Base-by-base conservation (phyloP, 139 green algal species). In the Chara braunii region DNA sequence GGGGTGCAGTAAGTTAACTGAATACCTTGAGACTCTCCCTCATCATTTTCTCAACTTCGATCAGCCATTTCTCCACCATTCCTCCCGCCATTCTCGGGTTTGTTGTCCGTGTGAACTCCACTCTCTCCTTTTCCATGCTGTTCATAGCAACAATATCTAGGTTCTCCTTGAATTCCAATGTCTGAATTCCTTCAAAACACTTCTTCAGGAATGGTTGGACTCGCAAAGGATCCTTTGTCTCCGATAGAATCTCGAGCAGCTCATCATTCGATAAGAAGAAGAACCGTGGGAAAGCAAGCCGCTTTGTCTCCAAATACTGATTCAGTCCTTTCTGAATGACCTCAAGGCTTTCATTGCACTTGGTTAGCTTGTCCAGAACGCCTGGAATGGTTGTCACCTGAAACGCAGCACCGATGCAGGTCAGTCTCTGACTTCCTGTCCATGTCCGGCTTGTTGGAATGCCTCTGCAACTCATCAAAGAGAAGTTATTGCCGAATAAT, bases 251-350 rank as follows among this genome's bases (percentile, higher is more conserved):
- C 78, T 89, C 84, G 2, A 89, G 78, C 67, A 89, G 75, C 77
- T 86, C 77, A 55, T 88, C 83, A 68, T 90, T 90, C 29, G 84
- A 88, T 2, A 91, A 64, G 78, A 91, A 91, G 68, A 86, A 91
- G 76, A 91, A 89, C 42, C 82, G 74, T 2, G 84, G 82, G 77
- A 87, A 89, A 3, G 80, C 82, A 68, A 86, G 79, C 70, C 85
- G 85, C 76, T 89, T 89, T 35, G 80, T 89, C 48, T 87, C 80
- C 51, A 89, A 72, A 62, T 88, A 88, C 54, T 85, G 71, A 62
- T 87, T 86, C 28, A 89, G 76, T 5, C 82, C 83, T 61, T 87
- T 86, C 74, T 88, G 78, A 18, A 90, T 87, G 1, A 88, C 68
- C 57, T 87, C 83, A 68, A 90, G 72, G 9, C 58, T 36, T n/a